phyloP scores from a whole-genome alignment of 805 yeast genomes.

The Yamadazyma takamatsuzukensis region DNA sequence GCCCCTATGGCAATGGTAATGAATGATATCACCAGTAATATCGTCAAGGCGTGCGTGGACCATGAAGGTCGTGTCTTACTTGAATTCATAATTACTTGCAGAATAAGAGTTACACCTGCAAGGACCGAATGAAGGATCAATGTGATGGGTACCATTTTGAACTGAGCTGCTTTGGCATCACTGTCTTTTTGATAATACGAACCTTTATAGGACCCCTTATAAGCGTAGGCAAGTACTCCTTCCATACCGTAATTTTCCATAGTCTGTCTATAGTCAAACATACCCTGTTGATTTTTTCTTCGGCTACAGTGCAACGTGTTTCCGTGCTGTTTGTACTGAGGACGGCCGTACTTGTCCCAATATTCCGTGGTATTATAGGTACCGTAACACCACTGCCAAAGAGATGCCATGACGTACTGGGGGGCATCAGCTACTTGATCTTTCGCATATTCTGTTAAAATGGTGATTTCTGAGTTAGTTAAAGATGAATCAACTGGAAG shows the following conservation, averaged over 20 bases:
- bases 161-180: constrained; percentile 9
- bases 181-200: neutral
- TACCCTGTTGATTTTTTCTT: constrained; percentile 13
- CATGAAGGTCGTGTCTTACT: constrained; percentile 30
- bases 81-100: constrained; percentile 34
- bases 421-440: constrained; percentile 47
- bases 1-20: constrained; percentile 26
- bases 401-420: constrained; percentile 39
- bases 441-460: constrained; percentile 44
- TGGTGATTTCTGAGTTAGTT: constrained; percentile 47
- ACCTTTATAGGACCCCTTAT: constrained; percentile 16
- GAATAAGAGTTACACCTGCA: constrained; percentile 25
- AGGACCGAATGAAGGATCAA: constrained; percentile 23
- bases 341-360: constrained; percentile 11
- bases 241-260: constrained; percentile 37
- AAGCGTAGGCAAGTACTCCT: constrained; percentile 48
- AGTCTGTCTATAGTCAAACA: constrained; percentile 45
- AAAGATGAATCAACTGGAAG: constrained; percentile 29
- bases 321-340: constrained; percentile 12
- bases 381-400: constrained; percentile 47
- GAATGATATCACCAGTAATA: constrained; percentile 23
- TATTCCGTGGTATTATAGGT: constrained; percentile 23
- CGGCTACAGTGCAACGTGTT: constrained; percentile 21
- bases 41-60: constrained; percentile 34
- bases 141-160: constrained; percentile 24